These are phyloP conservation scores for Penicillium corylophilum DNA, from an alignment of 2,329 filamentous ascomycete species.

Conservation along the genomic window DNA sequence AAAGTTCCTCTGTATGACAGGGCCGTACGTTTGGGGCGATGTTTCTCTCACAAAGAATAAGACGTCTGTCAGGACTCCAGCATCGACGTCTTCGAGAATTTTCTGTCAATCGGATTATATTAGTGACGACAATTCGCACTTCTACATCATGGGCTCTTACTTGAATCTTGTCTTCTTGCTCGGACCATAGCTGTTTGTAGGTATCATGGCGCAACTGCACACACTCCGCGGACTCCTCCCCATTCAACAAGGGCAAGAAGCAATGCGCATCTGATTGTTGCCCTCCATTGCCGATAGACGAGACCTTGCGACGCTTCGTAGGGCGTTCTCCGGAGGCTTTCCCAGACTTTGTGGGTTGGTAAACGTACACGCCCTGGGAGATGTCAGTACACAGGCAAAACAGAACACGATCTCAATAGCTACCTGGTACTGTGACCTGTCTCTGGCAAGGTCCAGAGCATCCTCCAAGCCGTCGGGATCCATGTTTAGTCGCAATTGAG, in stretches of 20 bases:
- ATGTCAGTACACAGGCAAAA: constrained; percentile 14
- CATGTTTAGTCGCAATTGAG: constrained; percentile 15
- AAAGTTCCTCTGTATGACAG: background rate
- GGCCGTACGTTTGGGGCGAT: constrained; percentile 37
- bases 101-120: constrained; percentile 19
- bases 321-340: constrained; percentile 44
- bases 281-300: constrained; percentile 32
- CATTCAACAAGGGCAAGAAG: constrained; percentile 43
- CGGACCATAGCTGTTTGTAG: constrained; percentile 42
- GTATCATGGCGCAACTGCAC: constrained; percentile 36
- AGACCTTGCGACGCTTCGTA: constrained; percentile 59
- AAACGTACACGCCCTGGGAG: constrained; percentile 61
- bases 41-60: constrained; percentile 37
- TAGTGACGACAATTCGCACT: constrained; percentile 2
- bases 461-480: constrained; percentile 25
- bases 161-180: constrained; percentile 41
- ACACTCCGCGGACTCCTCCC: constrained; percentile 34
- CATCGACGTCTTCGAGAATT: constrained; percentile 42
- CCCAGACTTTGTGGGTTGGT: constrained; percentile 52
- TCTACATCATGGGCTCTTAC: constrained; percentile 14
- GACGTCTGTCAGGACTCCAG: constrained; percentile 39
- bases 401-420: background rate
- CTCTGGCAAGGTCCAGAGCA: constrained; percentile 23
- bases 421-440: constrained; percentile 34
- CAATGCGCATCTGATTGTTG: constrained; percentile 15